Conservation (phyloP, 768 basidiomycete species). For the Psilocybe subaeruginosa region DNA sequence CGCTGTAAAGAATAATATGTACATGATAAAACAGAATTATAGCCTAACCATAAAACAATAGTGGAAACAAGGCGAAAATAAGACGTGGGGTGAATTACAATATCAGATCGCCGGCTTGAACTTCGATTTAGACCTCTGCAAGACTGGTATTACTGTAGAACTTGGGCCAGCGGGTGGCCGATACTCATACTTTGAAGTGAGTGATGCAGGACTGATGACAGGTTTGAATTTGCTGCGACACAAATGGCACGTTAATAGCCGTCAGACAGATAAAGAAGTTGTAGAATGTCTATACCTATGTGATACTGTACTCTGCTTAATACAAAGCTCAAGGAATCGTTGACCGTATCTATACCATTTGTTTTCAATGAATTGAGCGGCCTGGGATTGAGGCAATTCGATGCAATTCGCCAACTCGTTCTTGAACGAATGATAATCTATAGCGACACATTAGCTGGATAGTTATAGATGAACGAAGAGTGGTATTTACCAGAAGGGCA, state of each 20-base stretch:
- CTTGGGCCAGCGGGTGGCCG: conserved; percentile 18
- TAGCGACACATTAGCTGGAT: background rate
- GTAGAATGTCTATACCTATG: background rate
- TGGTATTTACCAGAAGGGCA: conserved; percentile 42
- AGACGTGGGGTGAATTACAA: background rate
- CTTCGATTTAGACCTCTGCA: conserved; percentile 23
- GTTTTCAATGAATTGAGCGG: conserved; percentile 38
- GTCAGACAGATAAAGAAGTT: background rate
- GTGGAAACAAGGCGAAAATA: background rate
- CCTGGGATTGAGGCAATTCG: conserved; percentile 32
- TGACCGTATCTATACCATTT: conserved; percentile 37
- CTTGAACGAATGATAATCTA: conserved; percentile 41
- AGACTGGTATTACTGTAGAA: conserved; percentile 7
- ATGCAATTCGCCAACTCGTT: conserved; percentile 41
- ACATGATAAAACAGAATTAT: background rate
- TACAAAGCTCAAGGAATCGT: conserved; percentile 41
- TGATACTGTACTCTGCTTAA: conserved; percentile 26
- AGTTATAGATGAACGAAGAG: background rate
- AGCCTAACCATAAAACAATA: too few species aligned
- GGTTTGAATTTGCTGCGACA: background rate
- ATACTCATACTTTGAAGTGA: conserved; percentile 37
- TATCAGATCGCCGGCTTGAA: conserved; percentile 30
- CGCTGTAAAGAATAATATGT: background rate
- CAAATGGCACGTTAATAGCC: too few species aligned
- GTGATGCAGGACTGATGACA: conserved; percentile 15